Evolutionary conservation across 1,139 yeast genomes (phyloP), one percentile per base, ranked within the genome.

Genomic region (Eremothecium gossypii): DNA sequence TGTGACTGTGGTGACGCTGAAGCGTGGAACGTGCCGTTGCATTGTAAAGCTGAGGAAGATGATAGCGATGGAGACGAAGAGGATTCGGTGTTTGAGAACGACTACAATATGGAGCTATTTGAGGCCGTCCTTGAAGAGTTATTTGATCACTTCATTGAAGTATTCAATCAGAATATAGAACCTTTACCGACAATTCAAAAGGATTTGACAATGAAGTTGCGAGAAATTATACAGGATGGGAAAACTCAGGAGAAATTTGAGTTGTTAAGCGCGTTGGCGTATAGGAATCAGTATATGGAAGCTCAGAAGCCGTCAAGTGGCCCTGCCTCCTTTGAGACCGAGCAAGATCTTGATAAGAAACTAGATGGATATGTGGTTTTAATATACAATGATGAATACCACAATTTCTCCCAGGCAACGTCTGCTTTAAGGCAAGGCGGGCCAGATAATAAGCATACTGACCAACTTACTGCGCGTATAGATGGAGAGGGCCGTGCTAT

Each of bases 361-460:
- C 42, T 47, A 33, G 49, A 49, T 10, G 55, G 64, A 32, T 76
- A 74, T 67, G 63, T 66, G 38, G 66, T 79, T 29, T 58, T 79
- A 17, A 64, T 82, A 14, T 83, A 87, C 82, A 83, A 83, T 57
- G 93, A 83, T 54, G 91, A 83, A 54, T 69, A 67, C 49, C 91
- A 83, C 55, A 73, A 76, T 52, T 72, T 71, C 49, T 66, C 70
- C 1, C 66, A 65, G 45, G 64, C 65, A 2, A 59, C 63, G 6
- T 56, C 59, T 17, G 65, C 65, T 13, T 41, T 60, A 32, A 55
- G 63, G 43, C 65, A 60, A 44, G 65, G 65, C 27, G 60, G 55
- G 7, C 64, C 63, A 4, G 64, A 58, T 43, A 55, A 55, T 40
- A 49, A 53, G 14, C 61, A 58, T 36, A 55, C 55, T 2, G 63